Base-by-base conservation (phyloP, 345 rosid species). In the Murraya koenigii region DNA sequence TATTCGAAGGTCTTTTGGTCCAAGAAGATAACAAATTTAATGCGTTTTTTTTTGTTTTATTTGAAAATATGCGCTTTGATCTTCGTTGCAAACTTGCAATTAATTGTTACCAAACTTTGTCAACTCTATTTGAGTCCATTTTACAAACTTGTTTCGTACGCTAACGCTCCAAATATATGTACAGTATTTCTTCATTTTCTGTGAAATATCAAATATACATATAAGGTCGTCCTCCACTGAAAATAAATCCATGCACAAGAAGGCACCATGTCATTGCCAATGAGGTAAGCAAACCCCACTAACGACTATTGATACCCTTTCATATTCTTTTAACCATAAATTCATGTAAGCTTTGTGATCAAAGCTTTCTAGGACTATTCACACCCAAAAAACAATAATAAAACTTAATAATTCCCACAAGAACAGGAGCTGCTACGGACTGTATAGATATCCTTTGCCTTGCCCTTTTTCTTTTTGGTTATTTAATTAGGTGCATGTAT, bases 251-350 rank as follows among this genome's bases (percentile, higher is more conserved):
- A 36, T 58, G 28, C 76, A 39, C 64, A 26, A 11, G 32, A 17
- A 25, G 60, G 38, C 52, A 25, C 52, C 55, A 38, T 60, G 47
- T 69, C 73, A 1, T 69, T 69, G 61, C 39, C 15, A 69, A 3
- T 19, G 76, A 73, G 38, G 56, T 73, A 26, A 26, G 56, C 26
- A 26, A 41, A 25, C 13, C 44, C 76, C 76, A 73, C 66, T 73
- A 36, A 25, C 17, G 19, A 59, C 8, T 59, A 2, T 17, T 73
- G 33, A 59, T 60, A 15, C 76, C 33, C 9, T 59, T 38, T 20
- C 44, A 30, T 3, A 15, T 9, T 6, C 33, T 52, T 3, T 20
- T 22, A n/a, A 6, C 28, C 44, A 32, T 22, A 10, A 30, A 68
- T 52, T 52, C 22, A 52, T 17, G 3, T 19, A 17, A 52, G 56